phyloP scores from a whole-genome alignment of 371 early-diverging fungal genomes.

The Coemansia sp. region DNA sequence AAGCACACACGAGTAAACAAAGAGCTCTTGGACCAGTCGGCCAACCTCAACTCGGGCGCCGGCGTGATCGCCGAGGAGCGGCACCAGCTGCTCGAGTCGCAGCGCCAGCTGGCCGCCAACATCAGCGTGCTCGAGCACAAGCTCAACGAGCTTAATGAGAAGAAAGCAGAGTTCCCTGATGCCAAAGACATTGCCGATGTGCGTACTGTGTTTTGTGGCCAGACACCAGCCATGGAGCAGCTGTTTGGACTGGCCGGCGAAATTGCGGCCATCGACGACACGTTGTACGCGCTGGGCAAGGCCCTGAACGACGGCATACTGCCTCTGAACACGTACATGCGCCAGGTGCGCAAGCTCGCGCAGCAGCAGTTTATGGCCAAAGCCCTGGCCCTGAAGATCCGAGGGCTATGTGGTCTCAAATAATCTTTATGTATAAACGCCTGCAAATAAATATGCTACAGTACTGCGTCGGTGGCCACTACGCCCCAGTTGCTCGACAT shows the following conservation, averaged over 20 bases:
- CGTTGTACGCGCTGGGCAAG: constrained; percentile 78
- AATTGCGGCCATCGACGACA: constrained; percentile 87
- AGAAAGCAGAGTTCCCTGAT: constrained; percentile 50
- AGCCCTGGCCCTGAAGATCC: constrained; percentile 76
- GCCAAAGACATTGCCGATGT: constrained; percentile 27
- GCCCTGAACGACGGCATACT: constrained; percentile 73
- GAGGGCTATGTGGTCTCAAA: constrained; percentile 38
- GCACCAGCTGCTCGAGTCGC: constrained; percentile 56
- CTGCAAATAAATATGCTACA: background rate
- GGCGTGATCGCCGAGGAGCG: constrained; percentile 60
- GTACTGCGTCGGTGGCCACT: constrained; percentile 39
- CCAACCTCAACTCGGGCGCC: constrained; percentile 67
- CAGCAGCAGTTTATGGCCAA: constrained; percentile 87
- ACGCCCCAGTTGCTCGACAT: constrained; percentile 44
- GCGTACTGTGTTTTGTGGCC: constrained; percentile 58
- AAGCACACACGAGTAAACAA: constrained; percentile 59
- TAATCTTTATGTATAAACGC: background rate
- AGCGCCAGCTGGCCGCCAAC: constrained; percentile 61
- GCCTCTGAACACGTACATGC: constrained; percentile 69
- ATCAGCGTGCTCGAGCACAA: constrained; percentile 59
- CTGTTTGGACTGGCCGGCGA: constrained; percentile 84
- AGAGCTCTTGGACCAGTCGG: constrained; percentile 54
- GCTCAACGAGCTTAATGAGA: constrained; percentile 58
- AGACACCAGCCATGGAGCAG: constrained; percentile 78
- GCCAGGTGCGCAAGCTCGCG: constrained; percentile 74